Percentiles rank a stretch among this genome's conserved stretches.
Evolutionary conservation across 805 yeast genomes (phyloP).

Genomic region (Wickerhamiella musiphila): DNA sequence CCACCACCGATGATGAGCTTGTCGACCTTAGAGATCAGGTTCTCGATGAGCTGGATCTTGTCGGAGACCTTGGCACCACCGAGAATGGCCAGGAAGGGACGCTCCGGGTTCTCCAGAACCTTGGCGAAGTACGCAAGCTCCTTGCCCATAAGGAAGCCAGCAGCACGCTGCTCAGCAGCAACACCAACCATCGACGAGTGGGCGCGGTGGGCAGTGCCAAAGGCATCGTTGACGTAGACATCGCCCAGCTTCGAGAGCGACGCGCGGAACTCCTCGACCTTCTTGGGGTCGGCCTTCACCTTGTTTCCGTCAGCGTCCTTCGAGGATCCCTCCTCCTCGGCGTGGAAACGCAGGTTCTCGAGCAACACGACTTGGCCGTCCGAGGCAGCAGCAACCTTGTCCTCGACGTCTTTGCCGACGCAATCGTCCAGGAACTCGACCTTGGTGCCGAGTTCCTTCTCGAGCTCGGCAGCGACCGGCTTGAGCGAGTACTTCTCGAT

Average conservation of each 20-base stretch:
- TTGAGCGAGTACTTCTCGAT: slow-evolving; percentile 74
- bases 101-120: slow-evolving; percentile 93
- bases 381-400: slow-evolving; percentile 53
- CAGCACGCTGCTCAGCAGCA: slow-evolving; percentile 87
- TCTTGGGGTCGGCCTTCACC: slow-evolving; percentile 71
- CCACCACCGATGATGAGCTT: slow-evolving; percentile 96
- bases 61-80: slow-evolving; percentile 99
- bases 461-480: slow-evolving; percentile 86
- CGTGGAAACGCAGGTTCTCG: slow-evolving; percentile 97
- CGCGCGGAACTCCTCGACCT: slow-evolving; percentile 73
- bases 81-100: slow-evolving; percentile 96
- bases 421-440: slow-evolving; percentile 77
- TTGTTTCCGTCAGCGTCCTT: slow-evolving; percentile 83
- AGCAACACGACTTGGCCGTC: slow-evolving; percentile 75
- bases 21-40: slow-evolving; percentile 82
- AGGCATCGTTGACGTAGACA: slow-evolving; percentile 92
- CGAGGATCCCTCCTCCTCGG: slow-evolving; percentile 79
- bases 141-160: slow-evolving; percentile 97
- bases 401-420: slow-evolving; percentile 83
- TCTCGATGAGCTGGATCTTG: slow-evolving; percentile 96
- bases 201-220: slow-evolving; percentile 99
- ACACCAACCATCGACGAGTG: slow-evolving; percentile 99
- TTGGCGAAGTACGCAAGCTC: slow-evolving; percentile 94
- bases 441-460: slow-evolving; percentile 50
- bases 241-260: slow-evolving; percentile 87